phyloP scores from a whole-genome alignment of 805 yeast species.

The Yamadazyma endophytica region DNA sequence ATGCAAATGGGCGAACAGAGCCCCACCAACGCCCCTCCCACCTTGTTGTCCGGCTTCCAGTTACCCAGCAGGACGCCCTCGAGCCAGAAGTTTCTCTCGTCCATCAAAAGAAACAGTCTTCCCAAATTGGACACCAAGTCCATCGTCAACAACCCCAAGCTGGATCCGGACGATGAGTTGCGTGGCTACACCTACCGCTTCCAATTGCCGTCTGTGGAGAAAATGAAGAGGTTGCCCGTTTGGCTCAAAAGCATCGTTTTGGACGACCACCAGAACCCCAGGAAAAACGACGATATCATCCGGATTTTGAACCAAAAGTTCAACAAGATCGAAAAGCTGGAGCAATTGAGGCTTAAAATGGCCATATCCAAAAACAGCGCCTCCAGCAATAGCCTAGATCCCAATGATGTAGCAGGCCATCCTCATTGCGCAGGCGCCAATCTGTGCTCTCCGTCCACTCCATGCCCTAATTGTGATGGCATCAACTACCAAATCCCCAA shows the following conservation, averaged over 20 bases:
- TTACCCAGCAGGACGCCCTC: constrained; percentile 38
- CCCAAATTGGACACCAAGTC: constrained; percentile 20
- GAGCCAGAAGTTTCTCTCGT: constrained; percentile 29
- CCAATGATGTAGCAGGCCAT: neutral
- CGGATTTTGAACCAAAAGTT: constrained; percentile 25
- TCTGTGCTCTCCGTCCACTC: constrained; percentile 35
- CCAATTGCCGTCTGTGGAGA: constrained; percentile 15
- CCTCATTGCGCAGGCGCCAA: constrained; percentile 11
- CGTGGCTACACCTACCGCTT: constrained; percentile 19
- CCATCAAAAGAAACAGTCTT: constrained; percentile 29
- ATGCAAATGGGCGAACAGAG: too few relatives aligned
- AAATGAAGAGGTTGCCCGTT: constrained; percentile 19
- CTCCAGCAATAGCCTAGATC: constrained; percentile 2
- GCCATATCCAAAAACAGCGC: constrained; percentile 20
- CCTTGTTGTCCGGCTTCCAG: constrained; percentile 34
- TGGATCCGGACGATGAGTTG: constrained; percentile 6
- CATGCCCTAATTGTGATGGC: constrained; percentile 41
- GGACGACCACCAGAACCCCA: constrained; percentile 2
- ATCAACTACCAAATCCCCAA: constrained; percentile 36
- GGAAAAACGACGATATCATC: constrained; percentile 20
- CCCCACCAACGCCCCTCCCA: constrained; percentile 6
- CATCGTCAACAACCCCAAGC: constrained; percentile 1
- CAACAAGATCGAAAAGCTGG: constrained; percentile 34
- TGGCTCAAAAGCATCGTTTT: constrained; percentile 23
- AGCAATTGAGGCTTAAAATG: constrained; percentile 32